Evolutionary conservation across 805 yeast species (phyloP).

Genomic region (Ogataea glucozyma): DNA sequence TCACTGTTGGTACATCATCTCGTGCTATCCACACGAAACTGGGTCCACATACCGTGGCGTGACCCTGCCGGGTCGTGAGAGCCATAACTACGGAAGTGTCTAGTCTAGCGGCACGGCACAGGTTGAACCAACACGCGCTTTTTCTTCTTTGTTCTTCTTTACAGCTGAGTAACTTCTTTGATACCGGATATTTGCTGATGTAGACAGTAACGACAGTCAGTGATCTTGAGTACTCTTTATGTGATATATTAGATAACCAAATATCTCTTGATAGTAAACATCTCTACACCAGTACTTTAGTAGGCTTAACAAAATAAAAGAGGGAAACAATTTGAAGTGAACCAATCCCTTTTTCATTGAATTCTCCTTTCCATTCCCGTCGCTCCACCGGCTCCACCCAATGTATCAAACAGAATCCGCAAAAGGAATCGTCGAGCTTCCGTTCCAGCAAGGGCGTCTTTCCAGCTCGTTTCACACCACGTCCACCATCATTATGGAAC

Average conservation of each 20-base stretch:
- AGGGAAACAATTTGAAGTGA: too few species aligned
- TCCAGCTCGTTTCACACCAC: conserved; percentile 1
- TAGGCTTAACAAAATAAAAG: too few species aligned
- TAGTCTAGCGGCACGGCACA: conserved; percentile 1
- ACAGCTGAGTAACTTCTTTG: neutral
- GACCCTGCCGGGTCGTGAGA: conserved; percentile 39
- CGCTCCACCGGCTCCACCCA: too few species aligned
- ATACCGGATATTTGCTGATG: conserved; percentile 1
- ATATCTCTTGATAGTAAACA: too few species aligned
- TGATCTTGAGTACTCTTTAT: too few species aligned
- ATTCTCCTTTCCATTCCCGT: neutral
- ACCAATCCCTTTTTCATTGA: neutral
- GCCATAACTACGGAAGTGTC: conserved; percentile 36
- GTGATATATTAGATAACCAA: too few species aligned
- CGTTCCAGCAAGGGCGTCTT: neutral
- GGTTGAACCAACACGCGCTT: too few species aligned
- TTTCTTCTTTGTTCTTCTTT: neutral
- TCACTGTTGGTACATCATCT: conserved; percentile 77
- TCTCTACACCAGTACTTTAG: too few species aligned
- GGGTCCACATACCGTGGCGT: conserved; percentile 32
- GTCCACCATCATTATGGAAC: neutral
- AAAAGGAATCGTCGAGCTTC: neutral
- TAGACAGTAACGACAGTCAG: too few species aligned
- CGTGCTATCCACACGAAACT: conserved; percentile 59
- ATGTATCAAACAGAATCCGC: neutral